These are phyloP conservation scores for Trichosanthes truncata DNA, from an alignment of 306 rosid species.

Conservation along the genomic window DNA sequence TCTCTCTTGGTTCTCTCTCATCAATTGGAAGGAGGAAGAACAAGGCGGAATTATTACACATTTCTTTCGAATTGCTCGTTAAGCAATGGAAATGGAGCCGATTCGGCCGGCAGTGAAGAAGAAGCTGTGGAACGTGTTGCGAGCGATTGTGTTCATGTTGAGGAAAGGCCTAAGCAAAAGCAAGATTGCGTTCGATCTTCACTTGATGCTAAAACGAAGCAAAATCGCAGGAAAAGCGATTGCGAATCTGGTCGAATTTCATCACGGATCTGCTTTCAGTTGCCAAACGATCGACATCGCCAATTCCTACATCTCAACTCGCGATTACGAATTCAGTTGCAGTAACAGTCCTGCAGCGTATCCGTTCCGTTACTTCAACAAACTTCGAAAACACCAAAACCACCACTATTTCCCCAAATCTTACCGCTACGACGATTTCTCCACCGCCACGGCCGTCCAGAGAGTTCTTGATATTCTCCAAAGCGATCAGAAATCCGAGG, in stretches of 20 bases:
- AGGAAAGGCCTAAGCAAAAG: constrained; percentile 60
- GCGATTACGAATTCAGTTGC: constrained; percentile 93
- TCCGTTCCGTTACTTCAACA: constrained; percentile 24
- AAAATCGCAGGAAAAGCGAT: constrained; percentile 64
- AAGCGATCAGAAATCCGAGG: constrained; percentile 23
- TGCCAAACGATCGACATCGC: constrained; percentile 38
- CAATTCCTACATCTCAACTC: constrained; percentile 41
- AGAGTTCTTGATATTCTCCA: constrained; percentile 54
- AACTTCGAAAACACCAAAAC: constrained; percentile 23
- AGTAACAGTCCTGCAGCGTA: constrained; percentile 60
- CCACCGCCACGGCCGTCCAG: constrained; percentile 36
- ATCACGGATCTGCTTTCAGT: constrained; percentile 34
- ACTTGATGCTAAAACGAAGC: constrained; percentile 51
- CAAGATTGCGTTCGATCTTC: constrained; percentile 39
- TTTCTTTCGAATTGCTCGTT: not conserved
- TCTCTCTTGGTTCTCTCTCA: not conserved
- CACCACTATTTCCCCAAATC: constrained; percentile 19
- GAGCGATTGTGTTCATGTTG: constrained; percentile 47
- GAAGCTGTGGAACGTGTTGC: constrained; percentile 49
- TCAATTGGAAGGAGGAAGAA: not conserved
- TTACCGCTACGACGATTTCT: constrained; percentile 35
- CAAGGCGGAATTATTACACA: not conserved
- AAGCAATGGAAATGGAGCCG: constrained; percentile 49
- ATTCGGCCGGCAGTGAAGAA: constrained; percentile 39
- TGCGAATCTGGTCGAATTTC: constrained; percentile 32